Evolutionary conservation across 2,329 filamentous ascomycete species (phyloP), one percentile per base, ranked within the genome.

Genomic region (Saccharata proteae): DNA sequence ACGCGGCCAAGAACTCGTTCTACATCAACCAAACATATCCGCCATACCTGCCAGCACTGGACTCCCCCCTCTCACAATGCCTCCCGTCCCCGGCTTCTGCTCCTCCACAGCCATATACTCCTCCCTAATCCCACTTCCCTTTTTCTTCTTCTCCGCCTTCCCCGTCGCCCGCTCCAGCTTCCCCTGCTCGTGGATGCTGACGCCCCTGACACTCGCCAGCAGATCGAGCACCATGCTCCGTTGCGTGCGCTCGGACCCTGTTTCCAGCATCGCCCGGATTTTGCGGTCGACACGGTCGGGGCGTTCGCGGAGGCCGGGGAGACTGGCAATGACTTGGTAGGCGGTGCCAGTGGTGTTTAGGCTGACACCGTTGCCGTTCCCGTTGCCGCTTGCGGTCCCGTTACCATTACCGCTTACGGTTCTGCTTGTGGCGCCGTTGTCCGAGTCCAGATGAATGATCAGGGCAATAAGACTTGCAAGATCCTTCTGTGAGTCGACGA

Each of bases 401-500:
- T 86, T 88, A 16, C 98, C 60, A 13, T 72, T 80, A 4, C 85
- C 61, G n/a, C 96, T 67, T 20, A 94, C 71, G 4, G 75, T 62
- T n/a, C 76, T 67, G 0, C 86, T 83, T n/a, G n/a, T n/a, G n/a
- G n/a, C n/a, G n/a, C n/a, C n/a, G 1, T 80, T 90, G 5, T 65
- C 48, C 6, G 74, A 72, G 51, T 93, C 93, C 38, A 80, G 71
- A 6, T 79, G 69, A 44, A 93, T 67, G 38, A 96, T 90, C 4
- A 77, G 72, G 0, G 86, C 86, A 39, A 98, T 93, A 21, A 96
- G 66, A 14, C 77, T 72, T 1, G 85, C 88, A 14, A 98, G 68
- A 30, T 98, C 86, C 51, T 86, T 88, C 48, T 98, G 90, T 39
- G 92, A 73, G 43, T 98, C 90, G 19, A 94, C 86, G 55, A 96